Evolutionary conservation across 2,329 filamentous ascomycete species (phyloP).

Genomic region (Pseudopithomyces maydicus): DNA sequence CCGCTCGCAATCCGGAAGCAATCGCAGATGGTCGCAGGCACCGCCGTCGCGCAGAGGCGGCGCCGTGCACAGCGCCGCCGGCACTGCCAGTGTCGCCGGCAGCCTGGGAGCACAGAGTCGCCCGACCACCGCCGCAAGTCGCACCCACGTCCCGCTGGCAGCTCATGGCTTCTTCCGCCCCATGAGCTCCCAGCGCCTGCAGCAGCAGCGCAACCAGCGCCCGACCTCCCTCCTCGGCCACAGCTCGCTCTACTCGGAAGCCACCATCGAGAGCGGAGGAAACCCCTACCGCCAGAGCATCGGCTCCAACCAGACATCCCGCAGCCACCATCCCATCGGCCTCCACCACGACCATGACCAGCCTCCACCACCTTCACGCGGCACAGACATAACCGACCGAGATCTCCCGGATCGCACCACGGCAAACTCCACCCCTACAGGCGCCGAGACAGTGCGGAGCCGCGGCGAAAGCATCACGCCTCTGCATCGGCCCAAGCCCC

Average conservation of each 20-base stretch:
- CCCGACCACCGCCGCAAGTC: constrained; percentile 71
- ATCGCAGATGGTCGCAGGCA: constrained; percentile 58
- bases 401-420: constrained; percentile 73
- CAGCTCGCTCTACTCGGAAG: constrained; percentile 37
- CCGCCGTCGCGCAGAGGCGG: constrained; percentile 63
- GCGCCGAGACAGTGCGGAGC: constrained; percentile 64
- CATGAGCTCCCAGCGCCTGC: constrained; percentile 94
- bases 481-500: constrained; percentile 63
- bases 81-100: constrained; percentile 47
- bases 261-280: constrained; percentile 35
- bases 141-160: constrained; percentile 87
- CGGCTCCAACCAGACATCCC: constrained; percentile 42
- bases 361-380: constrained; percentile 68
- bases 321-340: constrained; percentile 31
- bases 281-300: constrained; percentile 45
- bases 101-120: constrained; percentile 49
- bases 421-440: constrained; percentile 74
- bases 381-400: constrained; percentile 79
- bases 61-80: constrained; percentile 29
- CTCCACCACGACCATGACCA: constrained; percentile 42
- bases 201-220: constrained; percentile 78
- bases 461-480: constrained; percentile 80
- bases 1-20: constrained; percentile 43
- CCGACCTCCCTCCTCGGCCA: constrained; percentile 48
- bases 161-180: constrained; percentile 93